These are phyloP conservation scores for Syncephalastrum racemosum DNA, from an alignment of 371 early-diverging fungal genomes.

Conservation along the genomic window DNA sequence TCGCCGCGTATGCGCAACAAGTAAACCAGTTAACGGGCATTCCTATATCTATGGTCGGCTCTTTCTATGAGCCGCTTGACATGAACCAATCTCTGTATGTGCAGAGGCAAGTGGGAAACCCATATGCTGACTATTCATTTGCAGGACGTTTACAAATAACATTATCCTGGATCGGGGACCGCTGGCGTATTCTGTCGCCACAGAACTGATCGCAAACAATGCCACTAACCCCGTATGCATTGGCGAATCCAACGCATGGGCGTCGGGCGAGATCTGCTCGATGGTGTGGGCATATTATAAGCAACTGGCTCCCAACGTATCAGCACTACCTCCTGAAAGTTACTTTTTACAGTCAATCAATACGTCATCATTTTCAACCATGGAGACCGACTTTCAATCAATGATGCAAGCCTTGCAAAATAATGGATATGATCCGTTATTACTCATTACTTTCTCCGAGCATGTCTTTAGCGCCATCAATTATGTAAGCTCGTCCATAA, in stretches of 20 bases:
- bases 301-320: neutral
- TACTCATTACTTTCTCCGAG: slow-evolving; percentile 28
- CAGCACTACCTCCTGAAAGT: neutral
- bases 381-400: slow-evolving; percentile 23
- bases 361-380: slow-evolving; percentile 14
- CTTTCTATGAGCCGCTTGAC: slow-evolving; percentile 19
- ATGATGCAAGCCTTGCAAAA: slow-evolving; percentile 6
- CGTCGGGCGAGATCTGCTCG: slow-evolving; percentile 10
- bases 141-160: slow-evolving; percentile 12
- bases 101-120: neutral
- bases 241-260: slow-evolving; percentile 9
- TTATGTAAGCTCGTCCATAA: slow-evolving; percentile 15
- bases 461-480: slow-evolving; percentile 27
- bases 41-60: slow-evolving; percentile 11
- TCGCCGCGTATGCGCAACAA: slow-evolving; percentile 8
- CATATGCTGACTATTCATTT: neutral
- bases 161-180: slow-evolving; percentile 15
- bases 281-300: slow-evolving; percentile 18
- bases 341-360: slow-evolving; percentile 22
- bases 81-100: slow-evolving; percentile 1
- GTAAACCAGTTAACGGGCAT: slow-evolving; percentile 4
- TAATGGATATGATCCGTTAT: slow-evolving; percentile 20
- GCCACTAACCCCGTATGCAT: slow-evolving; percentile 20
- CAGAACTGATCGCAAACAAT: slow-evolving; percentile 11
- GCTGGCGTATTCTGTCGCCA: slow-evolving; percentile 18